phyloP scores from a whole-genome alignment of 225 moss, liverwort and hornwort species.

The Antitrichia curtipendula region DNA sequence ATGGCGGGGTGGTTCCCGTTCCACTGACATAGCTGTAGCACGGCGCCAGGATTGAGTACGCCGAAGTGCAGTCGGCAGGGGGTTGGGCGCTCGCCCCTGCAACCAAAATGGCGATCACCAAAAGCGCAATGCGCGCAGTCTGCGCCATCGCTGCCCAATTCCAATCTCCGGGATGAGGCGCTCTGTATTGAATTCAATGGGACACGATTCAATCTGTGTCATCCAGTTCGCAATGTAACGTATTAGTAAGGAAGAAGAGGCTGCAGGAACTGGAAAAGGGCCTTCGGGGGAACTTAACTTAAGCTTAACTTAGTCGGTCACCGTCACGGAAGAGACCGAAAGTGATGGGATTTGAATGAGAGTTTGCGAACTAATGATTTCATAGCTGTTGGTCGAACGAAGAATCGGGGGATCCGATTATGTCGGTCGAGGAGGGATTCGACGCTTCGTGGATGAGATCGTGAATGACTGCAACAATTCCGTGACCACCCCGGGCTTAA shows the following conservation, averaged over 20 bases:
- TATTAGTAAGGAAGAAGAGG: not conserved
- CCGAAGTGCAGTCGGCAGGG: not conserved
- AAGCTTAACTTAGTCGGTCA: not conserved
- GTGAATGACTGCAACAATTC: not conserved
- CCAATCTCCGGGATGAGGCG: not conserved
- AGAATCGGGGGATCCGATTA: not conserved
- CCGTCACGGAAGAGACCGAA: not conserved
- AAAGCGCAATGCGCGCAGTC: not conserved
- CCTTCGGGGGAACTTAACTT: not conserved
- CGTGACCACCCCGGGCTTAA: not conserved
- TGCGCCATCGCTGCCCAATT: not conserved
- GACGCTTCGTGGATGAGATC: not conserved
- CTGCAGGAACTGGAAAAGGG: not conserved
- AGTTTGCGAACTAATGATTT: not conserved
- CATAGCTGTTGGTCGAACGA: not conserved
- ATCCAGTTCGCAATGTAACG: not conserved
- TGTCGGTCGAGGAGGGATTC: not conserved
- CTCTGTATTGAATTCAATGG: not conserved
- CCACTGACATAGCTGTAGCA: slow-evolving; percentile 13
- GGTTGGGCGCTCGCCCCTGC: not conserved
- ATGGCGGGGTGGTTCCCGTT: not conserved
- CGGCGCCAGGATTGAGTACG: not conserved
- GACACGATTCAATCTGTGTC: not conserved
- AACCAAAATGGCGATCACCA: not conserved
- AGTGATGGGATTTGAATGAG: not conserved